These are phyloP conservation scores for Ustilago crameri DNA, from an alignment of 1,284 basidiomycete genomes.

Conservation along the genomic window DNA sequence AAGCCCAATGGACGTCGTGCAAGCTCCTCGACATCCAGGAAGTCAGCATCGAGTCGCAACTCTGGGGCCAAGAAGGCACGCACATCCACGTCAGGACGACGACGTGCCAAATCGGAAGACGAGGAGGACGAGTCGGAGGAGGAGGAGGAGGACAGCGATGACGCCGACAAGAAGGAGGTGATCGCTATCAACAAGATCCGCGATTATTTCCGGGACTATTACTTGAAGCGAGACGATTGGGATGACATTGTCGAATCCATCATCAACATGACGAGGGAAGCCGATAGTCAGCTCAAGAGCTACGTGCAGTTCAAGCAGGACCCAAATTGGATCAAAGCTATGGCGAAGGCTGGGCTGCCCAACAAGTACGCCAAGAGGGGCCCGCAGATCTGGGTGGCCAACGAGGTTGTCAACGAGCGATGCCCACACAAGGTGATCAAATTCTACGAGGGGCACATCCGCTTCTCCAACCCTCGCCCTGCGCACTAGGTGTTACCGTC, in stretches of 20 bases:
- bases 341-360: conserved; percentile 8
- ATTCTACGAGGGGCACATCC: conserved; percentile 48
- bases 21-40: conserved; percentile 6
- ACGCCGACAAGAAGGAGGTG: conserved; percentile 3
- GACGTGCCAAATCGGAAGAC: conserved; percentile 6
- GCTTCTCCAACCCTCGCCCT: conserved; percentile 28
- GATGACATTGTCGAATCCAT: conserved; percentile 28
- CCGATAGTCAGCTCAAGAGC: conserved; percentile 24
- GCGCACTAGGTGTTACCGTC: conserved; percentile 1
- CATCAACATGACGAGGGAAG: conserved; percentile 37
- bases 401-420: conserved; percentile 27
- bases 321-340: conserved; percentile 6
- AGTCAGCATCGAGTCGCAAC: conserved; percentile 9
- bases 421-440: conserved; percentile 54
- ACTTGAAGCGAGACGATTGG: conserved; percentile 28
- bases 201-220: conserved; percentile 18
- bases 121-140: conserved; percentile 6
- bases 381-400: conserved; percentile 38
- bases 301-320: conserved; percentile 28
- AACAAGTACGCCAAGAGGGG: conserved; percentile 6
- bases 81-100: conserved; percentile 7
- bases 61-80: conserved; percentile 15
- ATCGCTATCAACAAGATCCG: conserved; percentile 21
- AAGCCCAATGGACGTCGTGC: conserved; percentile 12
- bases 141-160: conserved; percentile 4